These are phyloP conservation scores for Cyphellophora europaea DNA, from an alignment of 2,329 filamentous ascomycete species.

Conservation along the genomic window DNA sequence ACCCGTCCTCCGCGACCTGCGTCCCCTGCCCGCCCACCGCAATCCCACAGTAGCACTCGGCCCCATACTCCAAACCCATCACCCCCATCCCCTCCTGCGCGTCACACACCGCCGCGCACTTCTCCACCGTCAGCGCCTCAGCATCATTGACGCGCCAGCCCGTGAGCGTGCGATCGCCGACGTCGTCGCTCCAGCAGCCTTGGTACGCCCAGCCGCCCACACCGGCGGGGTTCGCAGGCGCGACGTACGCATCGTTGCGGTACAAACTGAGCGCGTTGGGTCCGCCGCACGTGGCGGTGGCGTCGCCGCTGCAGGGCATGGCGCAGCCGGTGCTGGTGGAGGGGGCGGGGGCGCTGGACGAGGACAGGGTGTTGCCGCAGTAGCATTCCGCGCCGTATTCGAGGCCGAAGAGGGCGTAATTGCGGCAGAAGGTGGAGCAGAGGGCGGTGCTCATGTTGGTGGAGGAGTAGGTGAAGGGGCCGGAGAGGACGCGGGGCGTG, in stretches of 20 bases:
- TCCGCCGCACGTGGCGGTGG: slow-evolving; percentile 36
- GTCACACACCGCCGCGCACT: slow-evolving; percentile 19
- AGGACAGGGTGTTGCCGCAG: slow-evolving; percentile 22
- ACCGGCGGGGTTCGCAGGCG: slow-evolving; percentile 1
- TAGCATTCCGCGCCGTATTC: slow-evolving; percentile 28
- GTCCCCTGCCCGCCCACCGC: slow-evolving; percentile 6
- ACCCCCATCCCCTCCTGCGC: slow-evolving; percentile 19
- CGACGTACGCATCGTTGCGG: slow-evolving; percentile 5
- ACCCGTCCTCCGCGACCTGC: slow-evolving; percentile 4
- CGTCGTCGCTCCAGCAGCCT: slow-evolving; percentile 35
- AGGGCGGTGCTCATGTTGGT: slow-evolving; percentile 19
- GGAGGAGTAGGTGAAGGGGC: slow-evolving; percentile 9
- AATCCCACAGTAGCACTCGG: slow-evolving; percentile 26
- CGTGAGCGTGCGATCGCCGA: slow-evolving; percentile 20
- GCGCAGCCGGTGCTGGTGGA: slow-evolving; percentile 29
- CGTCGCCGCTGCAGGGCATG: slow-evolving; percentile 27
- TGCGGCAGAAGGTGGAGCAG: slow-evolving; percentile 20
- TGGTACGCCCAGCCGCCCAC: slow-evolving; percentile 4
- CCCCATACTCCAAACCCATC: slow-evolving; percentile 30
- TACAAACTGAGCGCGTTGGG: slow-evolving; percentile 37
- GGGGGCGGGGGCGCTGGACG: slow-evolving; percentile 13
- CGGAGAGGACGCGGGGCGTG: slow-evolving; percentile 1
- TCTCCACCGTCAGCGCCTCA: slow-evolving; percentile 14
- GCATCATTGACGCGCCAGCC: slow-evolving; percentile 36
- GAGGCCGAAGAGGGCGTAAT: slow-evolving; percentile 22